A percentile compares a stretch with the other conserved stretches of the same genome.
Evolutionary conservation across 768 basidiomycete genomes (phyloP).

Genomic region (Gloeophyllum trabeum): DNA sequence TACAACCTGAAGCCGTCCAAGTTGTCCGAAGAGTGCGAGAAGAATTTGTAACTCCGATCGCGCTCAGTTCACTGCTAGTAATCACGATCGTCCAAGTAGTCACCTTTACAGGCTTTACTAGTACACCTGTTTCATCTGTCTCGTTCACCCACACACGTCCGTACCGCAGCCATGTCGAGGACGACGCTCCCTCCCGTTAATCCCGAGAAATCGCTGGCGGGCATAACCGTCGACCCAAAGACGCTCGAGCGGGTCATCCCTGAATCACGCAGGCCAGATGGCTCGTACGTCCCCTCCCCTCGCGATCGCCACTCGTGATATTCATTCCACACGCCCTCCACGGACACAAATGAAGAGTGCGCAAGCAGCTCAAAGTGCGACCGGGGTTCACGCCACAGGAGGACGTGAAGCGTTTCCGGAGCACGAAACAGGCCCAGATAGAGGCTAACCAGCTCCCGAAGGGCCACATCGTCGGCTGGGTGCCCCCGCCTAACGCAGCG

Average conservation of each 20-base stretch:
- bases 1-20: too few species aligned
- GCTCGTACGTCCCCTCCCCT: conserved; percentile 48
- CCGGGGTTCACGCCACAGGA: conserved; percentile 94
- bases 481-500: conserved; percentile 36
- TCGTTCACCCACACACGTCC: too few species aligned
- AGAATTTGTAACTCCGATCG: too few species aligned
- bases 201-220: conserved; percentile 25
- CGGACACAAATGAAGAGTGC: conserved; percentile 37
- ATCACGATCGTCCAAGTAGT: too few species aligned
- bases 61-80: too few species aligned
- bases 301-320: conserved; percentile 3
- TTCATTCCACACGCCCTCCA: not conserved
- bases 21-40: too few species aligned
- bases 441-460: conserved; percentile 56
- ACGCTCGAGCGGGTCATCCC: conserved; percentile 87
- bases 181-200: not conserved
- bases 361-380: conserved; percentile 82
- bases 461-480: conserved; percentile 79
- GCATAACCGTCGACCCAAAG: conserved; percentile 77
- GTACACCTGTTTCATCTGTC: too few species aligned
- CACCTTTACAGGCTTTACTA: too few species aligned
- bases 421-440: conserved; percentile 63
- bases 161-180: not conserved
- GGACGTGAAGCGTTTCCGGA: conserved; percentile 80
- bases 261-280: conserved; percentile 71